Conservation (phyloP, 352 stramenopile genomes). For the Globisporangium cylindrosporum region DNA sequence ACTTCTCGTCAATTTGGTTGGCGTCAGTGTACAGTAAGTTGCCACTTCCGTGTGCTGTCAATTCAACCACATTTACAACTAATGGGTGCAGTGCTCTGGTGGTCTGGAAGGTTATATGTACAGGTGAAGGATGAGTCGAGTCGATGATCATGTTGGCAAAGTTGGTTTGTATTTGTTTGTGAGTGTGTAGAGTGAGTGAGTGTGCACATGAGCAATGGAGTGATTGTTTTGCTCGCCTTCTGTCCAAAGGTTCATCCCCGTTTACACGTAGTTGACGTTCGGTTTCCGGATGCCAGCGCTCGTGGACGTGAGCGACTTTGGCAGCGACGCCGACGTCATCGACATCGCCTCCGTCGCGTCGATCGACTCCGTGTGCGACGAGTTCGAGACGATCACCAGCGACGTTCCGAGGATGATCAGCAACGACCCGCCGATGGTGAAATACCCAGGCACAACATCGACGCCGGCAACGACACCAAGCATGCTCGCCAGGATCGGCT, state of each 20-base stretch:
- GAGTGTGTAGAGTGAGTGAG: not conserved
- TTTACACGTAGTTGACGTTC: slow-evolving; percentile 1
- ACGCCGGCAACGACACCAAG: slow-evolving; percentile 75
- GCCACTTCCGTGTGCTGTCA: not conserved
- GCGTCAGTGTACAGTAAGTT: slow-evolving; percentile 39
- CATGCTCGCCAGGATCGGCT: slow-evolving; percentile 74
- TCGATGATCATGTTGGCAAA: not conserved
- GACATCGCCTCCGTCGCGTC: slow-evolving; percentile 75
- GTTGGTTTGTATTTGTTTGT: not conserved
- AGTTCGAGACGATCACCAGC: slow-evolving; percentile 74
- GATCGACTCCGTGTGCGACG: slow-evolving; percentile 33
- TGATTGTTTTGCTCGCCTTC: not conserved
- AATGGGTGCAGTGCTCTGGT: not conserved
- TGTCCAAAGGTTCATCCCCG: not conserved
- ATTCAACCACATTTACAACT: not conserved
- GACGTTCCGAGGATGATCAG: slow-evolving; percentile 68
- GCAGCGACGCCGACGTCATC: not conserved
- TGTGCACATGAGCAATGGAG: not conserved
- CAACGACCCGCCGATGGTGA: slow-evolving; percentile 60
- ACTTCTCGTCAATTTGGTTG: slow-evolving; percentile 52
- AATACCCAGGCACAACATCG: slow-evolving; percentile 68
- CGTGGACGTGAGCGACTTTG: slow-evolving; percentile 3
- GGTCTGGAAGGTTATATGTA: not conserved
- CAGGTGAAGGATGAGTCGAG: not conserved
- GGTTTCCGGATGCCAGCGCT: not conserved